Percentiles rank a stretch among this genome's conserved stretches.
These are phyloP conservation scores for Ceratobasidium sp. DNA, from an alignment of 1,284 basidiomycete species.

Conservation along the genomic window DNA sequence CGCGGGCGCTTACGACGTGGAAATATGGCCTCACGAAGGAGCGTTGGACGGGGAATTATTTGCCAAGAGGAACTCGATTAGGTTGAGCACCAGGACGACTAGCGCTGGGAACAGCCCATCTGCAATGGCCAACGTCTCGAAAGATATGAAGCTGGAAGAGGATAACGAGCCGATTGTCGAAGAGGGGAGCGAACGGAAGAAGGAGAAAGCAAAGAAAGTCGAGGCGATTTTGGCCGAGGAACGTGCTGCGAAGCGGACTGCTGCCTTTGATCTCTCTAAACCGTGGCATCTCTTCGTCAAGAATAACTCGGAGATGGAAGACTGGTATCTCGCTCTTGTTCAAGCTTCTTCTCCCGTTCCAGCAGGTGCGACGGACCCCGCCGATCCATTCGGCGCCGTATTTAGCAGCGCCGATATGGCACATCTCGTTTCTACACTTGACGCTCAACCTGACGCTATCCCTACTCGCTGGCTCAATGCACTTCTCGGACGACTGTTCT, in stretches of 20 bases:
- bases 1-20: slow-evolving; percentile 76
- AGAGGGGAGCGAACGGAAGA: slow-evolving; percentile 56
- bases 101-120: slow-evolving; percentile 48
- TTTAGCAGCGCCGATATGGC: slow-evolving; percentile 88
- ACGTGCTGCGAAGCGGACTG: slow-evolving; percentile 60
- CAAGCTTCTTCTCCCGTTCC: slow-evolving; percentile 63
- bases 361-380: slow-evolving; percentile 63
- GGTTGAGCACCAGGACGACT: slow-evolving; percentile 68
- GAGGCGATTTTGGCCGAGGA: slow-evolving; percentile 60
- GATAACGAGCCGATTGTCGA: slow-evolving; percentile 59
- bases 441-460: slow-evolving; percentile 93
- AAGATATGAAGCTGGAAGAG: slow-evolving; percentile 64
- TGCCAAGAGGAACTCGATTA: slow-evolving; percentile 87
- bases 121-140: slow-evolving; percentile 65
- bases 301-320: slow-evolving; percentile 89
- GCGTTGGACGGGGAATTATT: slow-evolving; percentile 87
- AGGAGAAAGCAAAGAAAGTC: slow-evolving; percentile 61
- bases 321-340: slow-evolving; percentile 94
- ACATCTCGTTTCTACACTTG: slow-evolving; percentile 83
- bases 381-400: slow-evolving; percentile 63
- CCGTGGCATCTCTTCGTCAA: slow-evolving; percentile 94
- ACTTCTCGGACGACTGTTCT: slow-evolving; percentile 90
- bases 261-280: slow-evolving; percentile 65
- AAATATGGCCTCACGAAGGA: slow-evolving; percentile 75
- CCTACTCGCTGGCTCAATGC: slow-evolving; percentile 98